phyloP scores from a whole-genome alignment of 1,139 yeast species.

The Zygosaccharomyces sapae region DNA sequence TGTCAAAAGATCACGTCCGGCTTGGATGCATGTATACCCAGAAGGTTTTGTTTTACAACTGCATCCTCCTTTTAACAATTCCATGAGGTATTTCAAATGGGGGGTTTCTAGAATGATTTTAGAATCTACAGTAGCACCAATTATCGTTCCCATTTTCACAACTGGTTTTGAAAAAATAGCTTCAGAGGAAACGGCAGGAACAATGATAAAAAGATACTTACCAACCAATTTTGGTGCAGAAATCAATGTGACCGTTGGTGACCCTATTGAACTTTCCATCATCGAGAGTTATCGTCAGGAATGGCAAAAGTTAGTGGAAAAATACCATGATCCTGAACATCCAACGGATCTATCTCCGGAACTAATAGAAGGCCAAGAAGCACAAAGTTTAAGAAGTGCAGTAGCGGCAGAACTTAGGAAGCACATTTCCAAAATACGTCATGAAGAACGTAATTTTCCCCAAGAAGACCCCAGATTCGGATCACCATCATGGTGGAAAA shows the following conservation, averaged over 20 bases:
- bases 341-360: constrained; percentile 60
- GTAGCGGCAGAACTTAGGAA: constrained; percentile 67
- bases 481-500: constrained; percentile 68
- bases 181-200: constrained; percentile 67
- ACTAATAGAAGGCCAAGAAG: constrained; percentile 60
- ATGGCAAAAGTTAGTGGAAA: constrained; percentile 63
- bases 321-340: constrained; percentile 46
- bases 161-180: constrained; percentile 84
- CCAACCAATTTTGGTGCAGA: constrained; percentile 68
- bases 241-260: constrained; percentile 68
- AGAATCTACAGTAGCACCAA: constrained; percentile 80
- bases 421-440: constrained; percentile 58
- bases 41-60: constrained; percentile 92
- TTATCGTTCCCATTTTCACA: constrained; percentile 83
- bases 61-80: constrained; percentile 69
- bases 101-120: constrained; percentile 80
- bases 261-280: constrained; percentile 58
- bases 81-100: constrained; percentile 96
- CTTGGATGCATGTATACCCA: constrained; percentile 95
- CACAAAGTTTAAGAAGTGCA: constrained; percentile 58
- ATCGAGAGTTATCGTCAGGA: constrained; percentile 57
- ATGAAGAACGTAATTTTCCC: constrained; percentile 47
- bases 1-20: constrained; percentile 56
- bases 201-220: constrained; percentile 51
- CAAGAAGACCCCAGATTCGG: constrained; percentile 61